A percentile compares a stretch with the other conserved stretches of the same genome.
phyloP scores from a whole-genome alignment of 306 rosid genomes.

The Hippophae gyantsensis region DNA sequence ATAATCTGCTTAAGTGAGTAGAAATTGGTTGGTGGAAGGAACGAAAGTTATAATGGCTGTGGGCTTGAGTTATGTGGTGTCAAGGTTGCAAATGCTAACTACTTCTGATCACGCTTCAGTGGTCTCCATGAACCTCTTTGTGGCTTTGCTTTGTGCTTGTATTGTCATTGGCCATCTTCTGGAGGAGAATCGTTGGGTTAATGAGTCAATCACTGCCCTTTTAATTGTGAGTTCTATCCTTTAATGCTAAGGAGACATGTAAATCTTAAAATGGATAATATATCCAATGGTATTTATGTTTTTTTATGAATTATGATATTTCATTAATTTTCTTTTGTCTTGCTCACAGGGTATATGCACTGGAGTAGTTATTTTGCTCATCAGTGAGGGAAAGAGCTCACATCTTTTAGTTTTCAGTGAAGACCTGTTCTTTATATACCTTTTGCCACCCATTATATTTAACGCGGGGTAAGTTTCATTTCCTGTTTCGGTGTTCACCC shows the following conservation, averaged over 20 bases:
- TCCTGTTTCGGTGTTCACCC: background rate
- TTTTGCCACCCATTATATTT: conserved; percentile 93
- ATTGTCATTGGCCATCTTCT: conserved; percentile 95
- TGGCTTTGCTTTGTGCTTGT: conserved; percentile 85
- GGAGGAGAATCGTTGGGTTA: conserved; percentile 89
- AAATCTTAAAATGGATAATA: background rate
- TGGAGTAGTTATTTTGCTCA: conserved; percentile 63
- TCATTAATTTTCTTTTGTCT: conserved; percentile 14
- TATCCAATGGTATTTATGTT: background rate
- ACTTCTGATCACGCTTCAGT: conserved; percentile 82
- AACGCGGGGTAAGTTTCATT: conserved; percentile 72
- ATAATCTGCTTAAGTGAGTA: background rate
- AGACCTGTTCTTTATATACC: conserved; percentile 88
- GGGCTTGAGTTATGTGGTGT: conserved; percentile 25
- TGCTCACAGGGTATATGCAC: conserved; percentile 68
- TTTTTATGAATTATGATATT: too few species aligned
- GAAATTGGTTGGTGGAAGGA: conserved; percentile 9
- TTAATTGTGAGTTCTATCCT: conserved; percentile 52
- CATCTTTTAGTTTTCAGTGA: conserved; percentile 89
- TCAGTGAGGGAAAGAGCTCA: conserved; percentile 76
- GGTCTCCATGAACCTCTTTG: conserved; percentile 79
- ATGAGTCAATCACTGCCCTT: conserved; percentile 92
- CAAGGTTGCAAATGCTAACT: conserved; percentile 37
- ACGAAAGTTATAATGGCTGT: conserved; percentile 41
- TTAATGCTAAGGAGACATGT: background rate